phyloP scores from a whole-genome alignment of 805 yeast genomes.

The Nakazawaea molendinolei region DNA sequence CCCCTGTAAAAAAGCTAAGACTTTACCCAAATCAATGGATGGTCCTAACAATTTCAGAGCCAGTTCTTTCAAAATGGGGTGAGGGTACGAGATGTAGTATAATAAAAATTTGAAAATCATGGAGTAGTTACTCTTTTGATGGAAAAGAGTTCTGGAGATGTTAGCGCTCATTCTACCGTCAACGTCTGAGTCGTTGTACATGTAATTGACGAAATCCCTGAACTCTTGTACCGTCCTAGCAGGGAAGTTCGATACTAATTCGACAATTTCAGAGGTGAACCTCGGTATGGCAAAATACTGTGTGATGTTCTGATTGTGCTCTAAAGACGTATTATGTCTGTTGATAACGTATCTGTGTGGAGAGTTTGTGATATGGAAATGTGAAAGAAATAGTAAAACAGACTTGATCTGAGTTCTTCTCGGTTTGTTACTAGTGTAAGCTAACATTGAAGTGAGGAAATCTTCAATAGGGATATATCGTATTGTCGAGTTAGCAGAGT shows the following conservation, averaged over 20 bases:
- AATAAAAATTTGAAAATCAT: conserved; percentile 19
- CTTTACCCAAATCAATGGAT: not conserved
- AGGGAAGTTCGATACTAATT: not conserved
- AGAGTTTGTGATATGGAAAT: conserved; percentile 4
- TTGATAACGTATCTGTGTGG: not conserved
- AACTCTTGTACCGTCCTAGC: conserved; percentile 17
- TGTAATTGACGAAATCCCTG: conserved; percentile 17
- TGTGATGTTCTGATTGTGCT: too few species aligned
- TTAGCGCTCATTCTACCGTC: conserved; percentile 10
- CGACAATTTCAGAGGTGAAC: conserved; percentile 3
- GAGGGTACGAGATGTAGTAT: conserved; percentile 26
- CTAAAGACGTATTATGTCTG: not conserved
- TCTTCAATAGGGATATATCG: not conserved
- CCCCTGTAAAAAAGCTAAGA: conserved; percentile 13
- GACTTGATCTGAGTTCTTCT: not conserved
- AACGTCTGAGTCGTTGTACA: conserved; percentile 14
- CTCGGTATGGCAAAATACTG: conserved; percentile 2
- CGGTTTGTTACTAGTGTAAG: not conserved
- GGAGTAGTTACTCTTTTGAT: conserved; percentile 12
- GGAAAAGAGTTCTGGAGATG: conserved; percentile 15
- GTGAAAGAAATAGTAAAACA: conserved; percentile 1
- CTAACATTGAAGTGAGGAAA: not conserved
- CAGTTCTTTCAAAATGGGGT: conserved; percentile 17
- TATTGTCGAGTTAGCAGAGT: conserved; percentile 4
- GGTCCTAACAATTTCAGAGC: conserved; percentile 15